Conservation (phyloP, 78 protist genomes). For the Dictyostelium citrinum region DNA sequence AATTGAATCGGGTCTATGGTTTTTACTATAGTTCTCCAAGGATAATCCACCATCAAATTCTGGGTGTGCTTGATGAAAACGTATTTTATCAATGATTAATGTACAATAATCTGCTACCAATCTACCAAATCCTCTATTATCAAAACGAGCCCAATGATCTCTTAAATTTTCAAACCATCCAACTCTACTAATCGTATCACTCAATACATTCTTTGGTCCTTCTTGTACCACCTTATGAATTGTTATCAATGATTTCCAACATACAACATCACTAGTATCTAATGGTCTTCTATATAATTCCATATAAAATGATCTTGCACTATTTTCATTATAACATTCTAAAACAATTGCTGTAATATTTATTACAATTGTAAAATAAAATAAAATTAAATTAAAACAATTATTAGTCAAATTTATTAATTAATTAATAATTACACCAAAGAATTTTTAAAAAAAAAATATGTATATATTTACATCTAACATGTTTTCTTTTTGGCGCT, state of each 20-base stretch:
- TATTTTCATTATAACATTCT: slow-evolving; percentile 69
- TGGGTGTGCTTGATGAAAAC: slow-evolving; percentile 80
- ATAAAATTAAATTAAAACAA: no score
- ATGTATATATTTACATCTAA: slow-evolving; percentile 32
- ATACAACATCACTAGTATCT: slow-evolving; percentile 60
- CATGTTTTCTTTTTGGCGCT: slow-evolving; percentile 78
- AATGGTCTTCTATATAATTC: slow-evolving; percentile 67
- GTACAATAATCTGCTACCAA: slow-evolving; percentile 60
- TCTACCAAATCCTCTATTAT: slow-evolving; percentile 28
- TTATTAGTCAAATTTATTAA: not conserved
- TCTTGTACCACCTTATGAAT: slow-evolving; percentile 64
- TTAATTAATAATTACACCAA: not conserved
- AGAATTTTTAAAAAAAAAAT: not conserved
- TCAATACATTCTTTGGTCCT: slow-evolving; percentile 60
- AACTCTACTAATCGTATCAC: slow-evolving; percentile 4
- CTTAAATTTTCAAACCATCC: slow-evolving; percentile 58
- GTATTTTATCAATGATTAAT: slow-evolving; percentile 61
- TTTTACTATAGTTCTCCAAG: slow-evolving; percentile 51
- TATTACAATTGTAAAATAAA: not conserved
- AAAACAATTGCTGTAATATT: slow-evolving; percentile 69
- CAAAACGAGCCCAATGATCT: slow-evolving; percentile 60
- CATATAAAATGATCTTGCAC: slow-evolving; percentile 44
- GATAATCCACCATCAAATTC: slow-evolving; percentile 72
- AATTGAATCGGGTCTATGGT: slow-evolving; percentile 24
- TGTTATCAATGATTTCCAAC: slow-evolving; percentile 46